Evolutionary conservation across 116 monocot species (phyloP), one percentile per base, ranked within the genome.

Genomic region (Cymodocea nodosa): DNA sequence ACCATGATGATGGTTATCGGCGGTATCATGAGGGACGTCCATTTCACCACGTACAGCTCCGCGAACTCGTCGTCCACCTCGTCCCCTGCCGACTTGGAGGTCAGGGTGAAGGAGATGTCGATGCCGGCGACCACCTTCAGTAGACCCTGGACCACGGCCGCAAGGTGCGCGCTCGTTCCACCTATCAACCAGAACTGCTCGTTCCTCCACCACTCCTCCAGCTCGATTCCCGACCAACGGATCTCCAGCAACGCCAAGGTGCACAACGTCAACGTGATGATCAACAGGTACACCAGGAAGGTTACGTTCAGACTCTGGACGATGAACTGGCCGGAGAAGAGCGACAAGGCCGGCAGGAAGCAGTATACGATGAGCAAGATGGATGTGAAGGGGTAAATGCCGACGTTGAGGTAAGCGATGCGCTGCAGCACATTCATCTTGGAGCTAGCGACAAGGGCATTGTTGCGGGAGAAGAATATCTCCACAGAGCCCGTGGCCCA

Each of bases 101-200:
- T 98, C 36, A 98, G 62, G 1, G 83, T 98, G 76, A 98, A 98
- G 19, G 91, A 91, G 24, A 98, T 86, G 70, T 98, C 98, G 4
- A 98, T 84, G 0, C 98, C 98, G 0, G 98, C 92, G 4, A 98
- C 70, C 13, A 98, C 89, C 59, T 98, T 98, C 15, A 98, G 81
- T 0, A 98, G 76, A 4, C 98, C 98, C 34, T 98, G 98, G 8
- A 98, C 77, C n/a, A 98, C 92, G 0, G 98, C 98, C 0, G 89
- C 86, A 0, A 89, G 98, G 71, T 98, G 98, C 0, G 98, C 98
- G 61, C 98, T 98, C 3, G 98, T 98, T 12, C 92, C 92, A 0
- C 92, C 92, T n/a, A 98, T 98, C 34, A 98, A 40, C 98, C 98
- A 98, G 82, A 98, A 98, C 66, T 98, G 98, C 82, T 98, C 98